phyloP scores from a whole-genome alignment of 2,329 filamentous ascomycete species.

The Diplodia corticola region DNA sequence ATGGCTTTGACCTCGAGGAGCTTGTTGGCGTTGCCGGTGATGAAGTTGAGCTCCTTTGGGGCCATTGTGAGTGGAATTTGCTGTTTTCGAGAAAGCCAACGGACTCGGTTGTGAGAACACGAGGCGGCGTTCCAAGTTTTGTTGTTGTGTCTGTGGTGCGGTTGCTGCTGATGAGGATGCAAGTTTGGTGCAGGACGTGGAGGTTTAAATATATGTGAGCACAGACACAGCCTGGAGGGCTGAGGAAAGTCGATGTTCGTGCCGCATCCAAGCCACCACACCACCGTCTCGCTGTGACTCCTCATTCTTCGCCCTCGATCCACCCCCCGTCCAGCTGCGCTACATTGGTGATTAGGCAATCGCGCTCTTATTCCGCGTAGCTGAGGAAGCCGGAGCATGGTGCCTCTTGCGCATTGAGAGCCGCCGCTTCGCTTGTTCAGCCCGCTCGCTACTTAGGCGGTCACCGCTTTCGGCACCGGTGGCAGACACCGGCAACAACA shows the following conservation, averaged over 20 bases:
- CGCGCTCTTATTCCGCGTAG: slow-evolving; percentile 2
- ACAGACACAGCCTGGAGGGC: slow-evolving; percentile 6
- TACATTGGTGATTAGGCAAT: slow-evolving; percentile 1
- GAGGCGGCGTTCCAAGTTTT: neutral
- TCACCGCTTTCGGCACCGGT: slow-evolving; percentile 19
- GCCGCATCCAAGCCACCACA: slow-evolving; percentile 6
- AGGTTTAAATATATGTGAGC: neutral
- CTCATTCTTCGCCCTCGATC: neutral
- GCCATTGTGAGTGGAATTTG: slow-evolving; percentile 40
- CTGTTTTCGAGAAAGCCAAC: neutral
- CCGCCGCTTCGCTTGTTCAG: neutral
- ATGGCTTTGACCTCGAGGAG: slow-evolving; percentile 86
- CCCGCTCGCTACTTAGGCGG: neutral
- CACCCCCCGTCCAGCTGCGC: neutral
- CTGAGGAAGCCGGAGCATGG: neutral
- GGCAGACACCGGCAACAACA: slow-evolving; percentile 1
- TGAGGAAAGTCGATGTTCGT: slow-evolving; percentile 20
- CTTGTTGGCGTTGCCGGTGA: slow-evolving; percentile 96
- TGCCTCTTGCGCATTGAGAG: neutral
- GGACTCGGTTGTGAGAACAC: slow-evolving; percentile 11
- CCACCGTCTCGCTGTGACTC: slow-evolving; percentile 13
- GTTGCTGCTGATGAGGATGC: neutral
- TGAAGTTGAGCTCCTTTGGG: slow-evolving; percentile 74
- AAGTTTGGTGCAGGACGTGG: neutral
- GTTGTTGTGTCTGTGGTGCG: neutral